Percentiles rank a stretch among this genome's conserved stretches.
Evolutionary conservation across 2,329 filamentous ascomycete genomes (phyloP).

Genomic region (Nigrospora osmanthi): DNA sequence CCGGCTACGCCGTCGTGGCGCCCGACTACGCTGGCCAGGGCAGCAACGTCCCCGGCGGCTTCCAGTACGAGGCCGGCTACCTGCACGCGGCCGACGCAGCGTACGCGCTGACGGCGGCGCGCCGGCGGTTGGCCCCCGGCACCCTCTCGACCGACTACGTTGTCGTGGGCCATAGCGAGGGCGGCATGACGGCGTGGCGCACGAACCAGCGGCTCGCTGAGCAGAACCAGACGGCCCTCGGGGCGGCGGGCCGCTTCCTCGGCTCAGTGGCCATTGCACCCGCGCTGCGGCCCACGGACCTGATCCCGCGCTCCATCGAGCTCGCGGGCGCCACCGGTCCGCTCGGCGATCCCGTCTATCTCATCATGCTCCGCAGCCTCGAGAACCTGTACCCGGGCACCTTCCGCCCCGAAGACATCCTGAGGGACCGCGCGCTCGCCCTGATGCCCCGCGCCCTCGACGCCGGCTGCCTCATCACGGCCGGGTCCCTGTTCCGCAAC

Average conservation of each 20-base stretch:
- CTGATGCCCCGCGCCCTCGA: not conserved
- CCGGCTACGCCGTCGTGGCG: slow-evolving; percentile 2
- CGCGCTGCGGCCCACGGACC: not conserved
- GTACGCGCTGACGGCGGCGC: slow-evolving; percentile 1
- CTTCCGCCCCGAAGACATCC: not conserved
- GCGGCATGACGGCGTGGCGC: slow-evolving; percentile 3
- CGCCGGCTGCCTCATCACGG: not conserved
- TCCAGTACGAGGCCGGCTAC: slow-evolving; percentile 4
- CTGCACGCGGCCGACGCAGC: slow-evolving; percentile 4
- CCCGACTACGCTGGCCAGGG: slow-evolving; percentile 4
- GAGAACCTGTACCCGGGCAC: not conserved
- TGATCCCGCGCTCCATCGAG: not conserved
- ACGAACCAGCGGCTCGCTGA: not conserved
- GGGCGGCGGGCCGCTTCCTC: not conserved
- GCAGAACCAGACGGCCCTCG: not conserved
- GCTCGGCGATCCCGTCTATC: not conserved
- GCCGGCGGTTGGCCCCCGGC: not conserved
- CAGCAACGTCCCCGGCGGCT: slow-evolving; percentile 8
- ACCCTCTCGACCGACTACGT: not conserved
- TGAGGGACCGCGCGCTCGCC: not conserved
- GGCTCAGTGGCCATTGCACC: not conserved
- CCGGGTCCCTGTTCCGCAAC: not conserved
- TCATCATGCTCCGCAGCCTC: not conserved
- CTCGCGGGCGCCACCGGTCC: not conserved
- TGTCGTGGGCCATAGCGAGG: slow-evolving; percentile 1